Base-by-base conservation (phyloP, 192 early-diverging fungal genomes). In the Funneliformis geosporum region DNA sequence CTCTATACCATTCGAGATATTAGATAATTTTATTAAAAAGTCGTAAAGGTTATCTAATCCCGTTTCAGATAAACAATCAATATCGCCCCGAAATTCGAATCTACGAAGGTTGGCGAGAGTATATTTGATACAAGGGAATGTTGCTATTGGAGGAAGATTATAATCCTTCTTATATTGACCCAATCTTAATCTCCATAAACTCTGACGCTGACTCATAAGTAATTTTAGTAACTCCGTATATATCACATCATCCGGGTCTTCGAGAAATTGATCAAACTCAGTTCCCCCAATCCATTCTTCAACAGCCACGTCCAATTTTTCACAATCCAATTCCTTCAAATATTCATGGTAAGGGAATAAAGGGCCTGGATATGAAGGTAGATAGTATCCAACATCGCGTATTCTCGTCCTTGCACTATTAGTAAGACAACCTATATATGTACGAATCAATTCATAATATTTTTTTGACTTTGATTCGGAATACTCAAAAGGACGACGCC, bases 401-500 rank as follows among this genome's bases (percentile, higher is more conserved):
- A 55, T n/a, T 21, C 18, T 6, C 50, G 0, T 55, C 38, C 42
- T 69, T 69, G 33, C 28, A 2, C 4, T 69, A 16, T 40, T 42
- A 39, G 40, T n/a, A n/a, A 69, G 67, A 14, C 67, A 69, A 39
- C 8, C 21, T n/a, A 69, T 9, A 42, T 69, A 69, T 9, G 67
- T 69, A 43, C 16, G 67, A 69, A 69, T 44, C 10, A 69, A 43
- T 69, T 43, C 12, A 69, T n/a, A n/a, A 43, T n/a, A 38, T 40
- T 5, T 55, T 55, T 18, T 69, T 69, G 9, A 23, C 16, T 69
- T 43, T 23, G 39, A 9, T 43, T 14, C 28, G 1, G n/a, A n/a
- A 69, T 69, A 21, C 16, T 73, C 46, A 73, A 73, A 73, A 50
- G 75, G 75, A 44, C 62, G 55, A 27, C 60, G 33, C 75, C 75